Conservation (phyloP, 805 yeast species). For the Saccharomyces paradoxus region DNA sequence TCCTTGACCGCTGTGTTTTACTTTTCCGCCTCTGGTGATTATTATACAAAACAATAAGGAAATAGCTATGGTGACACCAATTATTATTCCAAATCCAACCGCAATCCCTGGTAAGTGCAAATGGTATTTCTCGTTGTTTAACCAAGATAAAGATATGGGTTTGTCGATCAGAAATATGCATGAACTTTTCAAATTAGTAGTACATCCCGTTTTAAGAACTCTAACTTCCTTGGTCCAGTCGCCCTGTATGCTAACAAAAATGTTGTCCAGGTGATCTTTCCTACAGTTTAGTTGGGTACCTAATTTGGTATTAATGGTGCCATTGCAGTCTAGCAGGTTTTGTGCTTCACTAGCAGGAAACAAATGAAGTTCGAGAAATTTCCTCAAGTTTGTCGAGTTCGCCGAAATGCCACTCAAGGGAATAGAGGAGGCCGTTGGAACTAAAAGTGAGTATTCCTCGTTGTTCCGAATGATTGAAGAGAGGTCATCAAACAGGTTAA, state of each 20-base stretch:
- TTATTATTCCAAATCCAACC: constrained; percentile 54
- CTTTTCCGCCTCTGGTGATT: background rate
- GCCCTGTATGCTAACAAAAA: constrained; percentile 36
- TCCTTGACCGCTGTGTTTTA: background rate
- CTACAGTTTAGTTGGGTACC: constrained; percentile 39
- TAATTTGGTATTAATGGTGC: constrained; percentile 36
- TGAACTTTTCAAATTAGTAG: constrained; percentile 31
- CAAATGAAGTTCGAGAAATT: constrained; percentile 60
- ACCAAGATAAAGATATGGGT: constrained; percentile 61
- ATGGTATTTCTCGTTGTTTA: constrained; percentile 43
- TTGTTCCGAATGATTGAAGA: constrained; percentile 34
- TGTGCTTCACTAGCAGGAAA: constrained; percentile 50
- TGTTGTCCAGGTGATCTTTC: constrained; percentile 32
- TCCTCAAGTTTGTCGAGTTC: constrained; percentile 37
- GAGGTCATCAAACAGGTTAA: constrained; percentile 39
- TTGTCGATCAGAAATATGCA: constrained; percentile 62
- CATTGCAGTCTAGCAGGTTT: constrained; percentile 42
- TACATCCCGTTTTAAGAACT: constrained; percentile 54
- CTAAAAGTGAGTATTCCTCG: constrained; percentile 50
- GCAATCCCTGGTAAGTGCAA: constrained; percentile 62
- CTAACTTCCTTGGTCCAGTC: constrained; percentile 52
- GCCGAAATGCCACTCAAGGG: constrained; percentile 41
- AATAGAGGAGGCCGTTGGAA: constrained; percentile 60
- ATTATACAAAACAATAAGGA: constrained; percentile 12
- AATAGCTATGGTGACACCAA: constrained; percentile 41